Evolutionary conservation across 345 rosid species (phyloP), one percentile per base, ranked within the genome.

Genomic region (Sonneratia caseolaris): DNA sequence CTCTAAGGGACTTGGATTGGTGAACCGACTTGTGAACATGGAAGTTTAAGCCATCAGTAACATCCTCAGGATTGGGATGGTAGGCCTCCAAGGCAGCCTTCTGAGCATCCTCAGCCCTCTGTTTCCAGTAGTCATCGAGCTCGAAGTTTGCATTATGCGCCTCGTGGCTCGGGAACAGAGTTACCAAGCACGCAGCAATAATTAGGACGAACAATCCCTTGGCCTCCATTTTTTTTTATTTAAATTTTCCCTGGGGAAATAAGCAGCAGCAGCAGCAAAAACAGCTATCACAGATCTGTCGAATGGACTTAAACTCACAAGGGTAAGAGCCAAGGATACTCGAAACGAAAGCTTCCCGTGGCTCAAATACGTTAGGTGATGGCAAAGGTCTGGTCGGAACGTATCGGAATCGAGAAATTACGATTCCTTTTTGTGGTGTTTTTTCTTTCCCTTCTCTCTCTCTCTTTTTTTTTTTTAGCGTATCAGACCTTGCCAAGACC

Each of bases 121-220:
- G 66, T 69, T 69, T 66, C 86, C 85, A 84, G 27, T 73, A 69
- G 56, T 81, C 84, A 55, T 86, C 86, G n/a, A 73, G 72, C 14
- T 78, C 73, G 3, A 4, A 56, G 68, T 78, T 74, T 3, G 66
- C 6, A 7, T 24, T 2, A 38, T 78, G 45, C 19, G 80, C 88
- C 49, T 69, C 18, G 14, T 61, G 64, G 73, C 73, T 14, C 21
- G 73, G 70, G 11, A 70, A 70, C 0, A 75, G 73, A 12, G 35
- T 64, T 14, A 74, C 70, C 70, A 70, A 43, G 35, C 65, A 75
- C 66, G 64, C 5, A 22, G 66, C 78, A 18, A 75, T 16, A 45
- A 65, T 0, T 69, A 49, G 66, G 0, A 68, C 24, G 3, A 51
- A 22, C 32, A 72, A 40, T 64, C 66, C 65, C 12, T 57, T 64